Conservation (phyloP, 1,284 basidiomycete species). For the Lentinula novae-zelandiae region DNA sequence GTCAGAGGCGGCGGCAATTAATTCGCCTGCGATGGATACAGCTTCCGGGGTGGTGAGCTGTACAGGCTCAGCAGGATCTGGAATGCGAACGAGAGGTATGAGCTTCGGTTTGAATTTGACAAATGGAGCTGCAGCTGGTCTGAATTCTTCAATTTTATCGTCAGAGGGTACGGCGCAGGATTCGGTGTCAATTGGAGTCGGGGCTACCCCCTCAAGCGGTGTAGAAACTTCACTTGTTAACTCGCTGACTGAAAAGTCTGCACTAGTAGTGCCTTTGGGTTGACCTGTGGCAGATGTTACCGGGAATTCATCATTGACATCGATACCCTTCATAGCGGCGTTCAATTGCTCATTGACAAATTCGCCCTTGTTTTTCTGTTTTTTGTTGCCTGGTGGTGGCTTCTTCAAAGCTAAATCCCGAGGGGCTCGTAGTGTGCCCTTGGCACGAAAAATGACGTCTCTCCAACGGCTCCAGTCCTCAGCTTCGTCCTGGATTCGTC, state of each 20-base stretch:
- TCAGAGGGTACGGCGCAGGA: not conserved
- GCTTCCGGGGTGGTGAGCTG: conserved; percentile 22
- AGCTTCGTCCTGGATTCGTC: conserved; percentile 64
- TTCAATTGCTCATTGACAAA: conserved; percentile 26
- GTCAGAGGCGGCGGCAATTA: conserved; percentile 4
- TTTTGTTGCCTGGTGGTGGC: conserved; percentile 53
- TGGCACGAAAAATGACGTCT: conserved; percentile 77
- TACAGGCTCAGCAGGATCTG: conserved; percentile 4
- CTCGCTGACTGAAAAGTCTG: not conserved
- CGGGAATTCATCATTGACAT: not conserved
- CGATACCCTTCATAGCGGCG: conserved; percentile 6
- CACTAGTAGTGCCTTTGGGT: not conserved
- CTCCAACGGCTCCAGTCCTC: conserved; percentile 92
- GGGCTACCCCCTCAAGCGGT: conserved; percentile 10
- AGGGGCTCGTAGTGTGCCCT: conserved; percentile 50
- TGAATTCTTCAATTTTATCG: not conserved
- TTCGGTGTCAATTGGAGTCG: conserved; percentile 5
- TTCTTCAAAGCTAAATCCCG: conserved; percentile 43
- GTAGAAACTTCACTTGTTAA: conserved; percentile 10
- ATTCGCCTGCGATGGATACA: conserved; percentile 11
- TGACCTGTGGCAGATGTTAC: not conserved
- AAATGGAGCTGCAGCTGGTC: not conserved
- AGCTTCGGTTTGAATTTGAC: not conserved
- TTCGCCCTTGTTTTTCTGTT: conserved; percentile 53
- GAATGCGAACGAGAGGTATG: conserved; percentile 2